Base-by-base conservation (phyloP, 495 filamentous ascomycete genomes). In the Halenospora varia region DNA sequence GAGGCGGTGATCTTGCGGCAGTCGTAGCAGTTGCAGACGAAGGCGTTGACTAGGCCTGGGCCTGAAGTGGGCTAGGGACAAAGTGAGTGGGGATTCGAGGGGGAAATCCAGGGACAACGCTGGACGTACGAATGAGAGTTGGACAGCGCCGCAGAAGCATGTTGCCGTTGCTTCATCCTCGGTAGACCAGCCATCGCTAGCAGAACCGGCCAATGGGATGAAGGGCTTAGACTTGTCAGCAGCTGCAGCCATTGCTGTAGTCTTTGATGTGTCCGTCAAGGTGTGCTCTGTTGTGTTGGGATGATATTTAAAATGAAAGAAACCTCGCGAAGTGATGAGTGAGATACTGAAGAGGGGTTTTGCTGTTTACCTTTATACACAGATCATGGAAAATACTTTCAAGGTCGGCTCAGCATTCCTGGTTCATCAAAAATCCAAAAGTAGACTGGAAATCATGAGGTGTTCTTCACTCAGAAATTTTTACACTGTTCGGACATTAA, bases 1-100 rank as follows among this genome's bases (percentile, higher is more conserved):
- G 79, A 81, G 10, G 79, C 78, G 8, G 78, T 82, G 57, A 82
- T 72, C 61, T 83, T 83, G 55, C 70, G 77, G 66, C 79, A 81
- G 70, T 82, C 79, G 23, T 66, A 59, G 69, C 80, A 82, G 70
- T 83, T 75, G 68, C 79, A 83, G 57, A 81, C 52, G 65, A 81
- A 82, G 50, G 66, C 73, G 67, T 73, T 68, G 59, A 79, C 48
- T 1, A 80, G 62, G 26, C 74, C 77, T 2, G 72, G 71, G 10
- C 53, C 62, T 62, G 71, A 22, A 29, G 66, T 72, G 20, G 75
- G 73, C 73, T 77, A 55, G n/a, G 42, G 42, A n/a, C 47, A 26
- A 19, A 47, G 29, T 24, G 29, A 41, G 40, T 54, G 22, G 51
- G 42, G 25, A 25, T 23, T 35, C 6, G 4, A 6, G 29, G 13